phyloP scores from a whole-genome alignment of 108 stramenopile genomes.

The Pseudonitzschia delicatissima region DNA sequence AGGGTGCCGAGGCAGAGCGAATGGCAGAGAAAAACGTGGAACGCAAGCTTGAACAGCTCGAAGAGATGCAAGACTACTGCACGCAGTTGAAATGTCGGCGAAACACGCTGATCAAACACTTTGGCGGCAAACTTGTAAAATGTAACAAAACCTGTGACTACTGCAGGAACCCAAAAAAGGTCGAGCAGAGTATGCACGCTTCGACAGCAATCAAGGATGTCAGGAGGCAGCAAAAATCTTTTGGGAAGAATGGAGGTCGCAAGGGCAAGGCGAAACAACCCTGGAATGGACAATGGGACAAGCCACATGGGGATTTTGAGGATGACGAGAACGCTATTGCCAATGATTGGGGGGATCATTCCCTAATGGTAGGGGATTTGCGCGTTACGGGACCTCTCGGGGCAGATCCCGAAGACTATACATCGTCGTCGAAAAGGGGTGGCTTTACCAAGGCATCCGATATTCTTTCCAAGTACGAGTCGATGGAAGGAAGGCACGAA shows the following conservation, averaged over 20 bases:
- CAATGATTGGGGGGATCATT: slow-evolving; percentile 35
- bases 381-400: slow-evolving; percentile 19
- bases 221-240: background rate
- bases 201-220: slow-evolving; percentile 20
- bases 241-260: background rate
- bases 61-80: slow-evolving; percentile 76
- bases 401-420: background rate
- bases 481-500: background rate
- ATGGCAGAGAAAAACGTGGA: slow-evolving; percentile 19
- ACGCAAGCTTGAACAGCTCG: slow-evolving; percentile 49
- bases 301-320: slow-evolving; percentile 30
- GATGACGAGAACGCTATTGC: slow-evolving; percentile 31
- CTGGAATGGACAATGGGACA: slow-evolving; percentile 46
- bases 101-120: slow-evolving; percentile 63
- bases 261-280: slow-evolving; percentile 15
- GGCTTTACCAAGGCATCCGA: slow-evolving; percentile 53
- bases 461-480: slow-evolving; percentile 55
- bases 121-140: slow-evolving; percentile 57
- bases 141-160: slow-evolving; percentile 78
- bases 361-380: slow-evolving; percentile 27
- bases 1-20: slow-evolving; percentile 21
- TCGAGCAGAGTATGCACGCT: slow-evolving; percentile 40
- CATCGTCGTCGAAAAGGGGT: background rate
- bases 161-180: slow-evolving; percentile 56
- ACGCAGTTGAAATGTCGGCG: slow-evolving; percentile 57